These are phyloP conservation scores for Tricholoma bakamatsutake DNA, from an alignment of 768 basidiomycete genomes.

Conservation along the genomic window DNA sequence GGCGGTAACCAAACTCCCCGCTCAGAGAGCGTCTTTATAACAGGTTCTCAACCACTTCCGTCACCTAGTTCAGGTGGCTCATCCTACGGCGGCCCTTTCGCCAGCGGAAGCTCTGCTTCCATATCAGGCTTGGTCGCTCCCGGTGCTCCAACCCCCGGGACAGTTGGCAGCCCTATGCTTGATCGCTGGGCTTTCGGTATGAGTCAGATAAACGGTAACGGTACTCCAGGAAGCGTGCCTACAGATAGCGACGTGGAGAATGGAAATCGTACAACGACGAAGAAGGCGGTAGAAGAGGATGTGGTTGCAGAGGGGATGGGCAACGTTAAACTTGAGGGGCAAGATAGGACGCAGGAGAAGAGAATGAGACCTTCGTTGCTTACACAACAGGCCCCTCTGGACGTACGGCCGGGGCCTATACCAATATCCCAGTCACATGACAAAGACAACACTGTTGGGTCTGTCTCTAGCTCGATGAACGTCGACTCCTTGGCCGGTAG, in stretches of 20 bases:
- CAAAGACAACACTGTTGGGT: not conserved
- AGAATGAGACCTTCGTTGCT: constrained; percentile 54
- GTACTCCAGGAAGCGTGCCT: not conserved
- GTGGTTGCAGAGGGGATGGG: not conserved
- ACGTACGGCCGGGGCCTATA: constrained; percentile 1
- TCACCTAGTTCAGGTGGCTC: constrained; percentile 71
- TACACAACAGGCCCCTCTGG: constrained; percentile 57
- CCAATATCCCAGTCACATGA: not conserved
- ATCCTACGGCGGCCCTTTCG: not conserved
- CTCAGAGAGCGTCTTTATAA: constrained; percentile 66
- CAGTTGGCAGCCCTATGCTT: constrained; percentile 50
- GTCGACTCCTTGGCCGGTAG: not conserved
- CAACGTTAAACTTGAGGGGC: constrained; percentile 2
- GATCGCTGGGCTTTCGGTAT: constrained; percentile 92
- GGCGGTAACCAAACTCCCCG: constrained; percentile 96
- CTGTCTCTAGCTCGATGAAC: not conserved
- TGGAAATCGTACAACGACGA: too few species aligned
- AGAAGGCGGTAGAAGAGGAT: not conserved
- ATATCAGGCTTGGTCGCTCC: too few species aligned
- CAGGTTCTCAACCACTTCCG: constrained; percentile 89
- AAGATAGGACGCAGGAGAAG: constrained; percentile 16
- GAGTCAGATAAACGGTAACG: constrained; percentile 71
- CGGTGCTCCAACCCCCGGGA: not conserved
- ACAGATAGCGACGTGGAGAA: too few species aligned
- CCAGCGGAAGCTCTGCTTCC: not conserved